phyloP scores from a whole-genome alignment of 108 stramenopile genomes.

The Cylindrotheca closterium region DNA sequence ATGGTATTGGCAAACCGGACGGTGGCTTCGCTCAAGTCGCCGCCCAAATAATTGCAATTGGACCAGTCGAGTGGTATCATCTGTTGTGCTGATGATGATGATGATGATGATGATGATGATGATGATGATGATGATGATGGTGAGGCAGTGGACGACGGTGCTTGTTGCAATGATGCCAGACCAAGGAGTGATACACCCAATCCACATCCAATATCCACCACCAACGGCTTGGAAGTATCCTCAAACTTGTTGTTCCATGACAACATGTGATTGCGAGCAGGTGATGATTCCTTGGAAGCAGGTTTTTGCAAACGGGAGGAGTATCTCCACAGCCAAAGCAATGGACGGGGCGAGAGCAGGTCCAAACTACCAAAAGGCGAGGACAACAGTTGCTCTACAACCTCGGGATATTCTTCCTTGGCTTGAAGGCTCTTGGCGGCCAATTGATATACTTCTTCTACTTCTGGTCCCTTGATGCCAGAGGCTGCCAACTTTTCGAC shows the following conservation, averaged over 20 bases:
- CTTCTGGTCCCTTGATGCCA: slow-evolving; percentile 33
- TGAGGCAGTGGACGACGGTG: not conserved
- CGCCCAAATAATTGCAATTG: slow-evolving; percentile 70
- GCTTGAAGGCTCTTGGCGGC: not conserved
- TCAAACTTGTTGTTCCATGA: slow-evolving; percentile 44
- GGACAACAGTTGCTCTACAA: not conserved
- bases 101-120: not conserved
- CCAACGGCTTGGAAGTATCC: slow-evolving; percentile 53
- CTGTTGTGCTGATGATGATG: not conserved
- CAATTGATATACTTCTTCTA: slow-evolving; percentile 8
- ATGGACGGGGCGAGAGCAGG: slow-evolving; percentile 10
- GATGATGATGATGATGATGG: not conserved
- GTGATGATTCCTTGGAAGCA: slow-evolving; percentile 20
- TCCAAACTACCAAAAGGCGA: not conserved
- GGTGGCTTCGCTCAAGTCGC: slow-evolving; percentile 59
- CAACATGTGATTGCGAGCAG: not conserved
- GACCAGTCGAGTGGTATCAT: not conserved
- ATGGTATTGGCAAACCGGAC: slow-evolving; percentile 58
- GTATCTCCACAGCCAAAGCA: slow-evolving; percentile 73
- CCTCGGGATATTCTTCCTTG: slow-evolving; percentile 5
- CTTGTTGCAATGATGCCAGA: slow-evolving; percentile 4
- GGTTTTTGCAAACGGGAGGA: slow-evolving; percentile 33
- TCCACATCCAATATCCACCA: slow-evolving; percentile 77
- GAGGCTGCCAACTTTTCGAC: slow-evolving; percentile 67
- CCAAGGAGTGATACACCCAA: slow-evolving; percentile 76